Base-by-base conservation (phyloP, 768 basidiomycete species). In the Tremella yokohamensis region DNA sequence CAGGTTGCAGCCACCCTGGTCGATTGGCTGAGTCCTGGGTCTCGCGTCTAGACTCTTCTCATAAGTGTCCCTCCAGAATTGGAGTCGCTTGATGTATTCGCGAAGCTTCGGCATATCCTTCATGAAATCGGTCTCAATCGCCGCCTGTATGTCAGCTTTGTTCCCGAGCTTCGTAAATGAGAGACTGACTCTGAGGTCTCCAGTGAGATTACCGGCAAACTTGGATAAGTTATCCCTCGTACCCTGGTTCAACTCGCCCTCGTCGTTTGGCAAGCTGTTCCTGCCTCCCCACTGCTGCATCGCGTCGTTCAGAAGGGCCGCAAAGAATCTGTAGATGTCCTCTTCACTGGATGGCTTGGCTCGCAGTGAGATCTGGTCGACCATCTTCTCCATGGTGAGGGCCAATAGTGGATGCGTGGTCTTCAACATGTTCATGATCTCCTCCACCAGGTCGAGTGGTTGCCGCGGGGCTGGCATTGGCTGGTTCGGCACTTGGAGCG, bases 391-490 rank as follows among this genome's bases (percentile, higher is more conserved):
- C 81, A 99, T 82, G 56, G 91, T 96, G 19, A 98, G 80, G 26
- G 94, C 89, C 37, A 99, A 82, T 7, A 99, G 82, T 0, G 96
- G 96, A 81, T 93, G 96, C 0, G 90, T 87, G 0, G 94, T 96
- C 79, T 99, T 98, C 68, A 98, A 81, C 38, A 90, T 85, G 72
- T 92, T 87, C 40, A 92, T 84, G 57, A 98, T 84, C 71, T 98
- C 96, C 19, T 99, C 96, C 7, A 96, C 85, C 66, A 88, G 83
- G 54, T 98, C 94, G 83, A 85, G 89, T 24, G 89, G 84, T 66
- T 88, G 87, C 60, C 74, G 74, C 64, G 71, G 65, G 48, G 64
- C 65, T 49, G 48, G 18, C 3, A 50, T 54, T 20, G 50, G 49
- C 48, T 11, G 60, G 40, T 22, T 16, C 25, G 52, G 40, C 13